Evolutionary conservation across 768 basidiomycete genomes (phyloP).

Genomic region (Boletus fagicola): DNA sequence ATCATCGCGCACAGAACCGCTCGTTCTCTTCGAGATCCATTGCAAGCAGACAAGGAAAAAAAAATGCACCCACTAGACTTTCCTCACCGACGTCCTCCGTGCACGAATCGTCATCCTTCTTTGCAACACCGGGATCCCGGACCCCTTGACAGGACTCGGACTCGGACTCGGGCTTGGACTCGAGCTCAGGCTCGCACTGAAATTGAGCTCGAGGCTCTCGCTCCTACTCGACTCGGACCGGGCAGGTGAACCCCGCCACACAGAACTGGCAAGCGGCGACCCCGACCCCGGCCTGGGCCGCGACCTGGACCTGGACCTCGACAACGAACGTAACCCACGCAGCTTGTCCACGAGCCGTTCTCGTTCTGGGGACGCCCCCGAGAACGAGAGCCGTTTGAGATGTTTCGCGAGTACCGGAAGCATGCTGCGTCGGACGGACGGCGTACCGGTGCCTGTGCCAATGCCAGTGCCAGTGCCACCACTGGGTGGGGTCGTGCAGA

Average conservation of each 20-base stretch:
- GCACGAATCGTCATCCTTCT: constrained; percentile 30
- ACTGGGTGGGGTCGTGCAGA: constrained; percentile 1
- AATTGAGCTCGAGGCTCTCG: neutral
- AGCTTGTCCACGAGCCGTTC: constrained; percentile 24
- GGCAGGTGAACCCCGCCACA: constrained; percentile 20
- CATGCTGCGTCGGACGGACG: constrained; percentile 28
- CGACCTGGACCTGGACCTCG: constrained; percentile 1
- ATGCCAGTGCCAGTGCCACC: neutral
- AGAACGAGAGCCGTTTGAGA: constrained; percentile 24
- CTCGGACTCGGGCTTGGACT: constrained; percentile 6
- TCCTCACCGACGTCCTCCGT: constrained; percentile 19
- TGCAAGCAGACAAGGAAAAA: neutral
- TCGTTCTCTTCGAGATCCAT: neutral
- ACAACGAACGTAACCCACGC: constrained; percentile 23
- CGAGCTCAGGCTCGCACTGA: too few species aligned
- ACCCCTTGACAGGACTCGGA: constrained; percentile 25
- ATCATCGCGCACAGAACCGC: neutral
- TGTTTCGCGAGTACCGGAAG: constrained; percentile 30
- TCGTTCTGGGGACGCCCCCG: constrained; percentile 20
- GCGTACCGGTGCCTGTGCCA: neutral
- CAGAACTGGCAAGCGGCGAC: constrained; percentile 1
- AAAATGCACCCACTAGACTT: constrained; percentile 3
- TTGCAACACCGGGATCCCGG: constrained; percentile 30
- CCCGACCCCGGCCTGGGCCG: neutral
- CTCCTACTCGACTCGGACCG: constrained; percentile 21